Percentiles rank a stretch among this genome's conserved stretches.
phyloP scores from a whole-genome alignment of 495 filamentous ascomycete genomes.

The Penicillium cataractarum region DNA sequence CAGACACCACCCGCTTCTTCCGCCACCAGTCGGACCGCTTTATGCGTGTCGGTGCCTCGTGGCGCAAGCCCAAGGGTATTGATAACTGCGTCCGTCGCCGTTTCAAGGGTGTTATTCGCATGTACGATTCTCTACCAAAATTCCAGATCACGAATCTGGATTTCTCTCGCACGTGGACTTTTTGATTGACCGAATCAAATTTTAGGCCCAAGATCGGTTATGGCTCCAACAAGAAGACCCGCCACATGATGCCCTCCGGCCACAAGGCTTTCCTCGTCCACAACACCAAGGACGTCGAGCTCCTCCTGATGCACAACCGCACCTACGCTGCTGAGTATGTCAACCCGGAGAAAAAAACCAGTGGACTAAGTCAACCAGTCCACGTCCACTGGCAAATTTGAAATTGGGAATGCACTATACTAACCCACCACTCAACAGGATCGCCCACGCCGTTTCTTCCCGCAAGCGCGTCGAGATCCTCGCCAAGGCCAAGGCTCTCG shows the following conservation, averaged over 20 bases:
- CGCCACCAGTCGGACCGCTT: constrained; percentile 97
- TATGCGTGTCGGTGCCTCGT: constrained; percentile 81
- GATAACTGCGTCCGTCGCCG: constrained; percentile 89
- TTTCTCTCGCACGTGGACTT: background rate
- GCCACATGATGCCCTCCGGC: constrained; percentile 97
- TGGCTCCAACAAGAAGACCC: constrained; percentile 97
- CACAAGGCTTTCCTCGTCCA: constrained; percentile 99
- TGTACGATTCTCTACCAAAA: constrained; percentile 64
- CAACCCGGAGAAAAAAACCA: background rate
- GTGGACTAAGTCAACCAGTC: no score
- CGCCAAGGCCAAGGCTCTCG: constrained; percentile 92
- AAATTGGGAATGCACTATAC: constrained; percentile 9
- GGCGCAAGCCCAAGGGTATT: constrained; percentile 99
- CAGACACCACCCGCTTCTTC: constrained; percentile 87
- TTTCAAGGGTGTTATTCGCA: constrained; percentile 91
- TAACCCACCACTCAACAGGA: constrained; percentile 59
- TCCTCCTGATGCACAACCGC: constrained; percentile 99
- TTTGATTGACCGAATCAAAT: constrained; percentile 1
- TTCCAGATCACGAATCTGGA: background rate
- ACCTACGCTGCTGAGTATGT: constrained; percentile 98
- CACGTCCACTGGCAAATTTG: background rate
- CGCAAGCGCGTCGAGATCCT: constrained; percentile 98
- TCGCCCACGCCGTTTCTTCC: constrained; percentile 94
- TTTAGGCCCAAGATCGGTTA: constrained; percentile 81
- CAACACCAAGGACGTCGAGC: constrained; percentile 92